Evolutionary conservation across 495 filamentous ascomycete species (phyloP).

Genomic region (Penicillium longicatenatum): DNA sequence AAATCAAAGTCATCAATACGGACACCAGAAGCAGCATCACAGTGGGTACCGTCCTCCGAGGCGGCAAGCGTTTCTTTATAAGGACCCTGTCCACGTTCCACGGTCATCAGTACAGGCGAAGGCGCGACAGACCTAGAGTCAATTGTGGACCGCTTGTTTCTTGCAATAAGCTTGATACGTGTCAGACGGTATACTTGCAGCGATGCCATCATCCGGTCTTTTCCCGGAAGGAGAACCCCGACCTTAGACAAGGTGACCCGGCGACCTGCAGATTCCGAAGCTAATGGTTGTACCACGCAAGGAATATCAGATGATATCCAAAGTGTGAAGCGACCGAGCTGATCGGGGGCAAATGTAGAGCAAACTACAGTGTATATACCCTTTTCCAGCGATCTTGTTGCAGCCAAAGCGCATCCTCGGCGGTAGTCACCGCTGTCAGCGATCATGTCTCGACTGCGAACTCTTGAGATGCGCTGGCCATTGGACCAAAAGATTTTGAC

Average conservation of each 20-base stretch:
- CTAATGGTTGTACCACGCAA: slow-evolving; percentile 55
- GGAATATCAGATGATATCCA: slow-evolving; percentile 63
- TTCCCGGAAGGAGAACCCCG: slow-evolving; percentile 52
- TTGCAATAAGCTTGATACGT: slow-evolving; percentile 55
- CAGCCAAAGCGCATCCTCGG: slow-evolving; percentile 71
- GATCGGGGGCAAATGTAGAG: slow-evolving; percentile 81
- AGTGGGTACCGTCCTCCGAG: slow-evolving; percentile 64
- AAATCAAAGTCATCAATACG: slow-evolving; percentile 73
- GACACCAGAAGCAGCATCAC: slow-evolving; percentile 67
- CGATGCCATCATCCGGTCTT: slow-evolving; percentile 53
- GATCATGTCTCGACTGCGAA: slow-evolving; percentile 76
- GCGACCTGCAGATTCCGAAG: slow-evolving; percentile 68
- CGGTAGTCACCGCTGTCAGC: slow-evolving; percentile 82
- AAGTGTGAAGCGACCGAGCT: slow-evolving; percentile 73
- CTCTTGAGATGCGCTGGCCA: slow-evolving; percentile 65
- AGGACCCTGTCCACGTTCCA: slow-evolving; percentile 72
- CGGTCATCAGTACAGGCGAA: slow-evolving; percentile 61
- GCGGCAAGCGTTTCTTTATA: slow-evolving; percentile 60
- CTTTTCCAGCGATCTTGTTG: slow-evolving; percentile 53
- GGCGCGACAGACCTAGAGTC: slow-evolving; percentile 40
- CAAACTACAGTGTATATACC: slow-evolving; percentile 86
- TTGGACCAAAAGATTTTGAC: slow-evolving; percentile 78
- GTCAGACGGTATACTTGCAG: slow-evolving; percentile 58
- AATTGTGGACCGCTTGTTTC: slow-evolving; percentile 40
- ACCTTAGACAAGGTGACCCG: slow-evolving; percentile 54